These are phyloP conservation scores for Penicillium nordicum DNA, from an alignment of 2,329 filamentous ascomycete species.

Conservation along the genomic window DNA sequence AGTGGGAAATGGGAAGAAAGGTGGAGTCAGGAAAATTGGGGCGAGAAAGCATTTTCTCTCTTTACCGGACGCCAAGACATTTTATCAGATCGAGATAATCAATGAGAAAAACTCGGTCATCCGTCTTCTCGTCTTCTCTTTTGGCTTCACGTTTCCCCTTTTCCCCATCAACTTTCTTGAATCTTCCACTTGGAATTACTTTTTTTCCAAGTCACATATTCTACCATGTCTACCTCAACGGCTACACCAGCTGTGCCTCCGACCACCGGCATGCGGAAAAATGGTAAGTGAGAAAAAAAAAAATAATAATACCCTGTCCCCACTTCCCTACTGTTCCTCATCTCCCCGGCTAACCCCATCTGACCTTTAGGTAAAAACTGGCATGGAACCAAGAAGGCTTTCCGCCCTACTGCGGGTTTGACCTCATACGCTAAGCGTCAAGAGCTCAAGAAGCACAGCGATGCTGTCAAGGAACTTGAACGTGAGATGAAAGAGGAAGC, in stretches of 20 bases:
- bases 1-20: background rate
- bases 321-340: constrained; percentile 12
- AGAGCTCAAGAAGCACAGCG: constrained; percentile 65
- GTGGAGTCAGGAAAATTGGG: constrained; percentile 11
- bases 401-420: constrained; percentile 75
- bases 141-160: constrained; percentile 5
- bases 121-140: constrained; percentile 1
- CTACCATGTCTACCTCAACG: constrained; percentile 47
- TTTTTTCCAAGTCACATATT: background rate
- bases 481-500: constrained; percentile 96
- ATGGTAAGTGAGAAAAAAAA: constrained; percentile 57
- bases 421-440: constrained; percentile 75
- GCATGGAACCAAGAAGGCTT: constrained; percentile 78
- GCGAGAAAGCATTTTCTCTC: constrained; percentile 12
- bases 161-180: background rate
- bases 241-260: constrained; percentile 25
- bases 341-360: constrained; percentile 16
- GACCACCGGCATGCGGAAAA: constrained; percentile 70
- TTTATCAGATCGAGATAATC: constrained; percentile 45
- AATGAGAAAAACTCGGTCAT: constrained; percentile 14
- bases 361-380: constrained; percentile 78
- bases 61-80: constrained; percentile 33
- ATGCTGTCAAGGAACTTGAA: constrained; percentile 85
- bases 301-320: constrained; percentile 2
- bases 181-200: background rate